Evolutionary conservation across 441 rosid species (phyloP).

Genomic region (Mallotus repandus): DNA sequence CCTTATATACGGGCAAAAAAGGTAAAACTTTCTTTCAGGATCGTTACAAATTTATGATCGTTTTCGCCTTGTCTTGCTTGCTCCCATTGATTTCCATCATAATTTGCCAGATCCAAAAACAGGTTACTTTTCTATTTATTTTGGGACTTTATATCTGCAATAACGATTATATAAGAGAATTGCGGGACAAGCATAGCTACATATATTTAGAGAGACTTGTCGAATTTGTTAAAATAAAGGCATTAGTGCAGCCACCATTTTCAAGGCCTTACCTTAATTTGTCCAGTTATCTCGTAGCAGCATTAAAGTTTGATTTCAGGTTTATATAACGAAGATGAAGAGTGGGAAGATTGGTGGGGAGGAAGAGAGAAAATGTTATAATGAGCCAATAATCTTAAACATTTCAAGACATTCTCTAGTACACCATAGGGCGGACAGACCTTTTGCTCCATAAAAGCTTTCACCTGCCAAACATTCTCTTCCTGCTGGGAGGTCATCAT

Average conservation of each 20-base stretch:
- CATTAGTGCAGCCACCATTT: background rate
- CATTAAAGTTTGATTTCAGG: background rate
- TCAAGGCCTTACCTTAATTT: background rate
- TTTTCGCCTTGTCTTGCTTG: too few relatives aligned
- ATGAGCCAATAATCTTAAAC: slow-evolving; percentile 1
- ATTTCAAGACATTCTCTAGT: slow-evolving; percentile 3
- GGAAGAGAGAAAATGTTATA: background rate
- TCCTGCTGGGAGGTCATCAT: slow-evolving; percentile 25
- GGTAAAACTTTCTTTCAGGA: too few relatives aligned
- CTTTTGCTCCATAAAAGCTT: background rate
- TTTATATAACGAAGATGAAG: background rate
- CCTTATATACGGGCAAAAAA: too few relatives aligned
- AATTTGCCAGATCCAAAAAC: too few relatives aligned
- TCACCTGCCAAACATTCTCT: slow-evolving; percentile 19
- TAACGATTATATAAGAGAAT: too few relatives aligned
- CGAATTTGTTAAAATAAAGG: too few relatives aligned
- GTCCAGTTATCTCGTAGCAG: background rate
- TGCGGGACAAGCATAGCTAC: too few relatives aligned
- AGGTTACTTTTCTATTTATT: background rate
- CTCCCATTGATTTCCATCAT: too few relatives aligned
- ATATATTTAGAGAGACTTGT: too few relatives aligned
- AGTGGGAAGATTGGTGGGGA: background rate
- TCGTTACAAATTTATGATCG: too few relatives aligned
- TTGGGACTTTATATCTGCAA: background rate
- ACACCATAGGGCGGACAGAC: slow-evolving; percentile 2